phyloP scores from a whole-genome alignment of 768 basidiomycete genomes.

The Tricholoma bakamatsutake region DNA sequence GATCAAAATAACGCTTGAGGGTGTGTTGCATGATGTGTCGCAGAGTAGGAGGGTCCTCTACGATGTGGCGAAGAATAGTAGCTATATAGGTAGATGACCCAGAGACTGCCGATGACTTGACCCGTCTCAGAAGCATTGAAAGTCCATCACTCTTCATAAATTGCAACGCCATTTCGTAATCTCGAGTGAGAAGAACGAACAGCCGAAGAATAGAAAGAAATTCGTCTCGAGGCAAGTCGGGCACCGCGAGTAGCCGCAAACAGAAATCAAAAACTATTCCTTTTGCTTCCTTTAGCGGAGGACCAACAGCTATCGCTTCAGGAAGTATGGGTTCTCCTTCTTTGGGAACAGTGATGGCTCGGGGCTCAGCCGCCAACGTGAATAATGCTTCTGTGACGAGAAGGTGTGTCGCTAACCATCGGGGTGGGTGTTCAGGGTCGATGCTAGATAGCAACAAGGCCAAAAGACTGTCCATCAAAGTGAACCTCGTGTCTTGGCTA shows the following conservation, averaged over 20 bases:
- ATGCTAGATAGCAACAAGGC: conserved; percentile 57
- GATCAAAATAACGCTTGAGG: conserved; percentile 73
- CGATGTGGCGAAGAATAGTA: conserved; percentile 85
- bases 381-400: conserved; percentile 84
- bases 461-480: conserved; percentile 63
- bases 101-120: conserved; percentile 53
- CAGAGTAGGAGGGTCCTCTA: conserved; percentile 69
- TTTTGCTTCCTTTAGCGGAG: conserved; percentile 56
- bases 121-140: conserved; percentile 54
- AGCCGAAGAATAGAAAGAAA: conserved; percentile 76
- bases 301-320: conserved; percentile 52
- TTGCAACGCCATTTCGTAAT: conserved; percentile 54
- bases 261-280: conserved; percentile 70
- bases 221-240: conserved; percentile 71
- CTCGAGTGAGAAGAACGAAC: conserved; percentile 78
- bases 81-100: conserved; percentile 81
- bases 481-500: conserved; percentile 44
- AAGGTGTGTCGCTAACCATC: conserved; percentile 84
- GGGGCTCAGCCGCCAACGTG: conserved; percentile 68
- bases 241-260: conserved; percentile 59
- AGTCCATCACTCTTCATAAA: conserved; percentile 70
- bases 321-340: conserved; percentile 58
- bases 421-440: conserved; percentile 60
- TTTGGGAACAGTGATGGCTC: conserved; percentile 57
- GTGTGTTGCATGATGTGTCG: conserved; percentile 75